phyloP scores from a whole-genome alignment of 257 asterid genomes.

The Capsicum rhomboideum region DNA sequence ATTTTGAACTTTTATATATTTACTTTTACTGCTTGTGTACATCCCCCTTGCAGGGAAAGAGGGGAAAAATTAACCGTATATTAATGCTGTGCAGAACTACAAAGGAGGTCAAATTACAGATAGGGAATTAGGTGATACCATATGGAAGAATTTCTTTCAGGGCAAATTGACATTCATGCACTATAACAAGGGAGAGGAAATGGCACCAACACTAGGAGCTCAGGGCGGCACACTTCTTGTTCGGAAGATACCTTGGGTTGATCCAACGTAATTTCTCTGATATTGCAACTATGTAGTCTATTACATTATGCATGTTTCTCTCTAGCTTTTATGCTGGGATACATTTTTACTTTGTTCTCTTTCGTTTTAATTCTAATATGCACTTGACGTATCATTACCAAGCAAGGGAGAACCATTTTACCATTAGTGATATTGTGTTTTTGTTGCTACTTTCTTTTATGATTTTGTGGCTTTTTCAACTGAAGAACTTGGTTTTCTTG shows the following conservation, averaged over 20 bases:
- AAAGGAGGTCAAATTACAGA: slow-evolving; percentile 37
- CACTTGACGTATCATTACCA: not conserved
- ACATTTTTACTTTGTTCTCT: not conserved
- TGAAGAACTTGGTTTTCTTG: not conserved
- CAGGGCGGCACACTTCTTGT: slow-evolving; percentile 81
- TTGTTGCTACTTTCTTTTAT: not conserved
- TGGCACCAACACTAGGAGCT: slow-evolving; percentile 60
- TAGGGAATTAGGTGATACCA: slow-evolving; percentile 28
- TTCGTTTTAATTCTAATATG: not conserved
- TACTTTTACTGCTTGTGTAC: not conserved
- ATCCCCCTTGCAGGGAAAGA: not conserved
- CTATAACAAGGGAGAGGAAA: slow-evolving; percentile 75
- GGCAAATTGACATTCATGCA: slow-evolving; percentile 74
- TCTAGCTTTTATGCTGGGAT: not conserved
- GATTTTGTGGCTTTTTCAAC: not conserved
- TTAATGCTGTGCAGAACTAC: slow-evolving; percentile 39
- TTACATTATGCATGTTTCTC: not conserved
- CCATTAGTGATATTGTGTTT: not conserved
- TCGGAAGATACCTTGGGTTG: slow-evolving; percentile 59
- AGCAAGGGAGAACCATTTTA: not conserved
- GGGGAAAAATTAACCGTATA: not conserved
- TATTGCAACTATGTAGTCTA: not conserved
- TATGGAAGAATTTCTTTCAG: slow-evolving; percentile 47
- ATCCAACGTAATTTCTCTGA: slow-evolving; percentile 42
- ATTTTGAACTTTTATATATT: not conserved